These are phyloP conservation scores for Poterioochromonas sp. DNA, from an alignment of 352 stramenopile species.

Conservation along the genomic window DNA sequence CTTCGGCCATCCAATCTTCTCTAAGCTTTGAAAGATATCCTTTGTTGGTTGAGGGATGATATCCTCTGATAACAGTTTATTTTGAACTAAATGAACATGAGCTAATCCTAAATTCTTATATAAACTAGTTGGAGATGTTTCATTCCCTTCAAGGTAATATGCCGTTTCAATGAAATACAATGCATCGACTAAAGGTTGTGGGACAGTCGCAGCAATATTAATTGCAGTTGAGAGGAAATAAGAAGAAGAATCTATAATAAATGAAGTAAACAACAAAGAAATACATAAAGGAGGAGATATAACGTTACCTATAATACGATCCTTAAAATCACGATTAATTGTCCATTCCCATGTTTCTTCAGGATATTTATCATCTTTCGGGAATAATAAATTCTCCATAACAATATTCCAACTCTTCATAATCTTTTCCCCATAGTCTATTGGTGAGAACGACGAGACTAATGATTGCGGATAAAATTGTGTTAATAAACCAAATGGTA, in stretches of 20 bases:
- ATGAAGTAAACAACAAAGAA: too few species aligned
- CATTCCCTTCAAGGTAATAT: conserved; percentile 45
- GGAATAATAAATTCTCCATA: conserved; percentile 37
- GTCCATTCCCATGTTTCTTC: conserved; percentile 84
- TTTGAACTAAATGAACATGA: conserved; percentile 77
- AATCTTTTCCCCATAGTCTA: conserved; percentile 6
- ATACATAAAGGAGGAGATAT: not conserved
- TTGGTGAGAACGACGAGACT: conserved; percentile 23
- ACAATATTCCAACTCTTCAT: conserved; percentile 30
- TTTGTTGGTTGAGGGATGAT: not conserved
- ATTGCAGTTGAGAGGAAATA: conserved; percentile 74
- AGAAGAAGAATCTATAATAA: conserved; percentile 53
- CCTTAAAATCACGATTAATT: conserved; percentile 54
- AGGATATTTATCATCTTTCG: conserved; percentile 57
- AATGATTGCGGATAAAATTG: conserved; percentile 26
- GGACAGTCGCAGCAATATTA: conserved; percentile 53
- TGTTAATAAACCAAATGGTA: conserved; percentile 50
- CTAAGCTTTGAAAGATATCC: not conserved
- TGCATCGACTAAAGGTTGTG: conserved; percentile 55
- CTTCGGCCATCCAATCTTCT: conserved; percentile 13
- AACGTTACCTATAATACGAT: conserved; percentile 1
- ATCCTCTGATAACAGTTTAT: not conserved
- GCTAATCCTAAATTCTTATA: conserved; percentile 86
- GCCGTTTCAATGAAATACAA: conserved; percentile 57
- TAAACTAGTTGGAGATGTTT: conserved; percentile 58